phyloP scores from a whole-genome alignment of 441 rosid species.

The Adansonia grandidieri region DNA sequence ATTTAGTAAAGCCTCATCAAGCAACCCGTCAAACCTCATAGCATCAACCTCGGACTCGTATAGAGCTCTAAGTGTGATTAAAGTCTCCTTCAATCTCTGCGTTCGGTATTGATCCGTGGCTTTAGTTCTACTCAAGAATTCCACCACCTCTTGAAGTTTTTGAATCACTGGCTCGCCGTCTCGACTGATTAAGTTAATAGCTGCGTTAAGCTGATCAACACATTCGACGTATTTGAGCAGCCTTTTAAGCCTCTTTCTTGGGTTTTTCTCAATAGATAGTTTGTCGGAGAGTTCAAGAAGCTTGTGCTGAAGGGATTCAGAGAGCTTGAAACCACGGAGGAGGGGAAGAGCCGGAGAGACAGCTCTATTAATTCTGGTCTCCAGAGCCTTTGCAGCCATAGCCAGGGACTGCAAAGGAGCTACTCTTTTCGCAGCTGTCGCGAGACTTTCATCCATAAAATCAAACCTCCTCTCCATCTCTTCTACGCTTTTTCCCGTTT shows the following conservation, averaged over 20 bases:
- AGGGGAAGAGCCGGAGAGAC: slow-evolving; percentile 54
- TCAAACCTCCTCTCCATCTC: slow-evolving; percentile 49
- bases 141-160: slow-evolving; percentile 73
- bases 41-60: slow-evolving; percentile 60
- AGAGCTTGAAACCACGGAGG: slow-evolving; percentile 51
- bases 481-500: slow-evolving; percentile 41
- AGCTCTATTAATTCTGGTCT: slow-evolving; percentile 63
- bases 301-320: slow-evolving; percentile 49
- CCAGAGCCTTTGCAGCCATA: slow-evolving; percentile 59
- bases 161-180: slow-evolving; percentile 66
- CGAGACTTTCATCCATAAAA: slow-evolving; percentile 40
- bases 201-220: slow-evolving; percentile 46
- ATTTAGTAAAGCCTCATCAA: slow-evolving; percentile 63
- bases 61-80: slow-evolving; percentile 54
- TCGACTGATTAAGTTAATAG: slow-evolving; percentile 41
- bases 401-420: slow-evolving; percentile 62
- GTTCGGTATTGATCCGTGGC: slow-evolving; percentile 57
- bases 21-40: slow-evolving; percentile 68
- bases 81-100: slow-evolving; percentile 58
- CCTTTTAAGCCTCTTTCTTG: slow-evolving; percentile 41
- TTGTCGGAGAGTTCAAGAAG: slow-evolving; percentile 44
- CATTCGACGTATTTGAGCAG: slow-evolving; percentile 50
- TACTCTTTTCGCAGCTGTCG: slow-evolving; percentile 46
- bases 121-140: slow-evolving; percentile 77
- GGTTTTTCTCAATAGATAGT: slow-evolving; percentile 31